These are phyloP conservation scores for Pochonia chlamydosporia DNA, from an alignment of 2,329 filamentous ascomycete genomes.

Conservation along the genomic window DNA sequence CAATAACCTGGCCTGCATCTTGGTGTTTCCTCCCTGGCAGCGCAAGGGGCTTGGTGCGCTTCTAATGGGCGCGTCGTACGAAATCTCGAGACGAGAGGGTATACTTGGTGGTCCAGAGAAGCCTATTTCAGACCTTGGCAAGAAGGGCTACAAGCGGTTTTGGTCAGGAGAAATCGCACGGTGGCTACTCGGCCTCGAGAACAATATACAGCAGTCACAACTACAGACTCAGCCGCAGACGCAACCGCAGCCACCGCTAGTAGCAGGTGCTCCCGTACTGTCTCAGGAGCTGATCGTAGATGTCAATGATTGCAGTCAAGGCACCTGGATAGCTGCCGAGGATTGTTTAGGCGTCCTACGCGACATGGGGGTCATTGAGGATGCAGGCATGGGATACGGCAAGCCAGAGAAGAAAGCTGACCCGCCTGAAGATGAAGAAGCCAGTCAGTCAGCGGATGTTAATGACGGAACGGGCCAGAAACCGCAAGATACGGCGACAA, in stretches of 20 bases:
- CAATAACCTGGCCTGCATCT: conserved; percentile 94
- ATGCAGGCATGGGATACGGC: conserved; percentile 44
- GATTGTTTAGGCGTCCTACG: conserved; percentile 75
- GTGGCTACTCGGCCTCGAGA: conserved; percentile 47
- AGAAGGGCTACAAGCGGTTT: conserved; percentile 75
- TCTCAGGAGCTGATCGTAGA: conserved; percentile 48
- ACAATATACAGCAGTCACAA: conserved; percentile 19
- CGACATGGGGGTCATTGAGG: conserved; percentile 69
- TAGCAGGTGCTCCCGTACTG: neutral
- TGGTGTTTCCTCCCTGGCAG: conserved; percentile 95
- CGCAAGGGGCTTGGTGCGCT: conserved; percentile 81
- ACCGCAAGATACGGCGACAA: conserved; percentile 11
- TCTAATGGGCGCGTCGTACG: conserved; percentile 90
- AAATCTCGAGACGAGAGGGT: conserved; percentile 77
- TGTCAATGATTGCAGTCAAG: conserved; percentile 65
- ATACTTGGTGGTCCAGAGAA: conserved; percentile 90
- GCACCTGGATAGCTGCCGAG: conserved; percentile 78
- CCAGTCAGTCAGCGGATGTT: neutral
- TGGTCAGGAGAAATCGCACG: conserved; percentile 81
- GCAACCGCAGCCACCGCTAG: neutral
- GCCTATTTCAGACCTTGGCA: conserved; percentile 80
- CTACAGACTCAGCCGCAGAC: neutral
- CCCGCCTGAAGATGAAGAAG: conserved; percentile 11
- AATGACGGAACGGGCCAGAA: neutral
- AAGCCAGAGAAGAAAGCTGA: conserved; percentile 21